Conservation (phyloP, 2,329 filamentous ascomycete genomes). For the Phialemonium atrogriseum region DNA sequence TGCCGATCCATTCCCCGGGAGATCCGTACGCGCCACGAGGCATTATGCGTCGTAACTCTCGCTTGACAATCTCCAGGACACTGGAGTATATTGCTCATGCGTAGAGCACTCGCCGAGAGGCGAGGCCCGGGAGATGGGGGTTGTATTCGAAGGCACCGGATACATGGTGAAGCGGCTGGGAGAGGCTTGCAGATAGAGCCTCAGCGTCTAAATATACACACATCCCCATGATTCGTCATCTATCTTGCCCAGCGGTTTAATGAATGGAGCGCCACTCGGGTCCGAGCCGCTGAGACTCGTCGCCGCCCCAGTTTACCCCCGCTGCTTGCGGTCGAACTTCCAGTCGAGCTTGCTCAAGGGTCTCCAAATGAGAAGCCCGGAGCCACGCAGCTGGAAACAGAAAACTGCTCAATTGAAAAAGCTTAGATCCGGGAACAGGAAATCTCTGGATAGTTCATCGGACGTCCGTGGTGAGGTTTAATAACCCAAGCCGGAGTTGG, state of each 20-base stretch:
- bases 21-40: no score
- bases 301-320: neutral
- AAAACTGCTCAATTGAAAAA: neutral
- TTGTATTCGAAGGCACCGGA: no score
- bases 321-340: neutral
- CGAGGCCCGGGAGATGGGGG: no score
- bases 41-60: no score
- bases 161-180: no score
- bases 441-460: constrained; percentile 3
- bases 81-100: no score
- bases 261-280: constrained; percentile 12
- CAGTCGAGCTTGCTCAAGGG: neutral
- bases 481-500: constrained; percentile 13
- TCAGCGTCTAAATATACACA: no score
- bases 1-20: no score
- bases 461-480: constrained; percentile 14
- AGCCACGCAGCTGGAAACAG: constrained; percentile 2
- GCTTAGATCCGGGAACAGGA: neutral
- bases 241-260: constrained; percentile 6
- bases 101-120: no score
- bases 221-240: no score
- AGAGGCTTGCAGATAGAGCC: no score
- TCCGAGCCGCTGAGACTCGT: constrained; percentile 9
- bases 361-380: neutral
- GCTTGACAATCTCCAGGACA: no score